A percentile compares a stretch with the other conserved stretches of the same genome.
Evolutionary conservation across 306 rosid species (phyloP).

Genomic region (Cotoneaster glaucophyllus): DNA sequence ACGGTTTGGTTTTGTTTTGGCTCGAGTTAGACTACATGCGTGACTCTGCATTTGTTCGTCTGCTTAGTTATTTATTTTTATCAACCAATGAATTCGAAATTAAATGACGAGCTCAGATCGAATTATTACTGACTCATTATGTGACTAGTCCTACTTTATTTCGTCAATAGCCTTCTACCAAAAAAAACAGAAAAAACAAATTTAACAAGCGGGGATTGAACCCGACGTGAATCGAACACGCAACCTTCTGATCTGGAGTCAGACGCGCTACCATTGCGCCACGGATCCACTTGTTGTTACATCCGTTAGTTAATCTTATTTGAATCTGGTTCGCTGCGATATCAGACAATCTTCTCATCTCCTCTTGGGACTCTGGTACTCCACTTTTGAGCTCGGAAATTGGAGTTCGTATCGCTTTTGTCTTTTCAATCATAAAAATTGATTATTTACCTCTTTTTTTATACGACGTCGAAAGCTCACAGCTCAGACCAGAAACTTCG

Average conservation of each 20-base stretch:
- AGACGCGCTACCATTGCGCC: slow-evolving; percentile 60
- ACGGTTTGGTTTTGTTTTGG: slow-evolving; percentile 4
- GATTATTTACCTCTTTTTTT: slow-evolving; percentile 16
- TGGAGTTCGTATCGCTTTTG: not conserved
- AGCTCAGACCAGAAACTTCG: slow-evolving; percentile 42
- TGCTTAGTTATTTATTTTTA: not conserved
- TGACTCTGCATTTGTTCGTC: not conserved
- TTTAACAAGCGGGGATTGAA: slow-evolving; percentile 3
- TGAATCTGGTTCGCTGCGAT: slow-evolving; percentile 46
- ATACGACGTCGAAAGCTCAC: slow-evolving; percentile 52
- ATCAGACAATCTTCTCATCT: slow-evolving; percentile 63
- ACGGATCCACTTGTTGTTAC: slow-evolving; percentile 15
- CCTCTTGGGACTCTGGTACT: slow-evolving; percentile 64
- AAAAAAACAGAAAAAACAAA: not conserved
- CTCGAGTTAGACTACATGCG: too few relatives aligned
- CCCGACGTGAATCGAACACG: slow-evolving; percentile 52
- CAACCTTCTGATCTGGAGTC: slow-evolving; percentile 55
- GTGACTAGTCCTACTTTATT: too few relatives aligned
- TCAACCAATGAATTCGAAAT: too few relatives aligned
- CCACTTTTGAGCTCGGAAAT: not conserved
- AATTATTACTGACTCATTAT: too few relatives aligned
- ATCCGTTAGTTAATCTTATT: not conserved
- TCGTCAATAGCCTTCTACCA: too few relatives aligned
- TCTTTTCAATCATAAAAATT: not conserved
- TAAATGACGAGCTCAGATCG: too few relatives aligned